Evolutionary conservation across 441 rosid genomes (phyloP), one percentile per base, ranked within the genome.

Genomic region (Viola pubescens): DNA sequence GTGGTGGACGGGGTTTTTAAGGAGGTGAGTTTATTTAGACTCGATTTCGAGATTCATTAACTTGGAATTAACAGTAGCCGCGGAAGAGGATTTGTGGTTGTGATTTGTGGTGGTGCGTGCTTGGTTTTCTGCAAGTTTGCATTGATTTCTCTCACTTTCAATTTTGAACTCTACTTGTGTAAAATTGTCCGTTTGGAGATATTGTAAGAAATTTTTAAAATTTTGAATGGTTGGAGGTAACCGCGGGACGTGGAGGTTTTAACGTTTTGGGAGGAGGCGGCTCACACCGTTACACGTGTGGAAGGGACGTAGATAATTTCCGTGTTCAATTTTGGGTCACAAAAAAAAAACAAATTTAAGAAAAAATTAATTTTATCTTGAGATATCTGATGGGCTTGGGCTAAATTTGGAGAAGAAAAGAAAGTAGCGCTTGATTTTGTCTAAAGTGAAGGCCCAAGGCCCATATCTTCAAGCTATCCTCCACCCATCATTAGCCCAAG

Each of bases 21-120:
- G 68, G 76, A 73, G 62, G 51, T 19, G 26, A 19, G 26, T 19
- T 19, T 19, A 19, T 19, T 19, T 19, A 19, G 26, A 19, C 26
- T 19, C 26, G 34, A 26, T 26, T 2, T 26, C 3, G 34, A 26
- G 34, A 26, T 2, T 2, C 34, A 77, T 76, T 74, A 73, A 74
- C 87, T 63, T 63, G 82, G 77, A 72, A 10, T 54, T 26, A 64
- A 68, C 61, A 26, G 12, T 9, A 63, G 46, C 82, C 77, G 63
- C 55, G 67, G 37, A 48, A 14, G 65, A 19, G 40, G 66, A 62
- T 44, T 48, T 60, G 75, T 66, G 81, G 78, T 63, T 67, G 37
- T 16, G 5, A 42, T 26, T 47, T 4, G 11, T 55, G 12, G 9
- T 0, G 0, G 14, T 50, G 61, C 34, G 44, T 40, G 48, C 2